Evolutionary conservation across 352 stramenopile species (phyloP).

Genomic region (Phytophthora uliginosa): DNA sequence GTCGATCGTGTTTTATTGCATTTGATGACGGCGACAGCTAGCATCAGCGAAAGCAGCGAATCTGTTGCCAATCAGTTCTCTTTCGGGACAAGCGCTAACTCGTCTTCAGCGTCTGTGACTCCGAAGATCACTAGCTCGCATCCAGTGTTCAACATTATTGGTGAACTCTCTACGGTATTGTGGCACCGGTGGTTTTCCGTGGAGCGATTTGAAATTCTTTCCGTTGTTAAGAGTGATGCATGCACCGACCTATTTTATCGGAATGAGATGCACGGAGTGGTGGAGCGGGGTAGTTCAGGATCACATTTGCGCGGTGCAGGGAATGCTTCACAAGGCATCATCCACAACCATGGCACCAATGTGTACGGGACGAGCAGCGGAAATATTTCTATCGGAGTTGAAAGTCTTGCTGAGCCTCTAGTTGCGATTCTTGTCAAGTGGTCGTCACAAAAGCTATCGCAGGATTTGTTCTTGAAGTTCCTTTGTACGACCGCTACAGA

Average conservation of each 20-base stretch:
- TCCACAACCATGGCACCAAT: slow-evolving; percentile 43
- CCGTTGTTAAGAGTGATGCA: slow-evolving; percentile 74
- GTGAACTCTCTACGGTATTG: slow-evolving; percentile 85
- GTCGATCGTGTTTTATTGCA: slow-evolving; percentile 88
- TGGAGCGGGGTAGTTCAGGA: slow-evolving; percentile 39
- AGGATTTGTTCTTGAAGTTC: slow-evolving; percentile 88
- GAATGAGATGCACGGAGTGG: slow-evolving; percentile 42
- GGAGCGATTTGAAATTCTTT: slow-evolving; percentile 88
- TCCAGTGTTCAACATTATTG: slow-evolving; percentile 92
- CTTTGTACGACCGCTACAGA: slow-evolving; percentile 43
- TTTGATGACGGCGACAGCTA: slow-evolving; percentile 80
- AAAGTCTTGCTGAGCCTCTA: slow-evolving; percentile 66
- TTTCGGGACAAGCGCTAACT: slow-evolving; percentile 65
- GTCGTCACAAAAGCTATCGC: slow-evolving; percentile 81
- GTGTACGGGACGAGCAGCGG: slow-evolving; percentile 44
- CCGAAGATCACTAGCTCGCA: slow-evolving; percentile 67
- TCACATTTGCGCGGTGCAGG: slow-evolving; percentile 35
- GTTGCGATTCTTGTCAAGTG: slow-evolving; percentile 73
- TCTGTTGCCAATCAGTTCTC: slow-evolving; percentile 76
- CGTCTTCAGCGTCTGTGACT: slow-evolving; percentile 28
- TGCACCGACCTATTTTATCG: slow-evolving; percentile 77
- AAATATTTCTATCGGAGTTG: slow-evolving; percentile 54
- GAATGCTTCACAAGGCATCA: slow-evolving; percentile 40
- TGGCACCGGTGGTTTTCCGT: slow-evolving; percentile 94
- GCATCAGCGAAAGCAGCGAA: slow-evolving; percentile 47